These are phyloP conservation scores for Panellus pusillus DNA, from an alignment of 768 basidiomycete species.

Conservation along the genomic window DNA sequence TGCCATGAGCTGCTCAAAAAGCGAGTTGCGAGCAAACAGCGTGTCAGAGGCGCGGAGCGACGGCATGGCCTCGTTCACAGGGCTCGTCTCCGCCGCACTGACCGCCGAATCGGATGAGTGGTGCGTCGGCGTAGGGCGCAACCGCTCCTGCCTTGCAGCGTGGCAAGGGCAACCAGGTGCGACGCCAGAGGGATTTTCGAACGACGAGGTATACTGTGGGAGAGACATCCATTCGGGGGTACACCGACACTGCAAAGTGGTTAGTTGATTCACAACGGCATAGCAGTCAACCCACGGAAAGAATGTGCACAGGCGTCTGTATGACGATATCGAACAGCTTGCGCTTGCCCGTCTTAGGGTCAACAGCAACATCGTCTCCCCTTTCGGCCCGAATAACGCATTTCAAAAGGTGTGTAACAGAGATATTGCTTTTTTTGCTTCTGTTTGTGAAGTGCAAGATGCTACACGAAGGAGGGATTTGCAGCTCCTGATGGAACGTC, in stretches of 20 bases:
- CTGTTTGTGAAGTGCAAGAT: slow-evolving; percentile 76
- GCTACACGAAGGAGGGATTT: slow-evolving; percentile 64
- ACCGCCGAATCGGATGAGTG: slow-evolving; percentile 37
- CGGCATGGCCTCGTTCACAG: slow-evolving; percentile 31
- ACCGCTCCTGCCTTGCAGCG: slow-evolving; percentile 20
- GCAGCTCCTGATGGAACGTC: slow-evolving; percentile 69
- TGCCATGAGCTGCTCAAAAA: slow-evolving; percentile 79
- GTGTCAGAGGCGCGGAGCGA: slow-evolving; percentile 35
- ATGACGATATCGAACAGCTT: slow-evolving; percentile 88
- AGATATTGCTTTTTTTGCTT: slow-evolving; percentile 73
- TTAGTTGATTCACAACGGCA: background rate
- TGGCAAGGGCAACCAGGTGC: slow-evolving; percentile 50
- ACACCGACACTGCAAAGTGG: slow-evolving; percentile 66
- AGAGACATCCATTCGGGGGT: slow-evolving; percentile 78
- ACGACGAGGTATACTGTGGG: slow-evolving; percentile 66
- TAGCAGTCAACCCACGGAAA: slow-evolving; percentile 61
- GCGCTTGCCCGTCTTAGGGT: slow-evolving; percentile 65
- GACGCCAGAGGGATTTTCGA: slow-evolving; percentile 35
- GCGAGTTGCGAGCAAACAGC: slow-evolving; percentile 42
- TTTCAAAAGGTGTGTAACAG: slow-evolving; percentile 76
- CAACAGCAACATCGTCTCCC: slow-evolving; percentile 65
- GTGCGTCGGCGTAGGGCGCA: slow-evolving; percentile 33
- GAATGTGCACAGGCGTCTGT: slow-evolving; percentile 81
- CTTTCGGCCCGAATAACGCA: slow-evolving; percentile 81
- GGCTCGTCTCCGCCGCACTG: slow-evolving; percentile 37